These are phyloP conservation scores for Dictyostelium intermedium DNA, from an alignment of 78 protist species.

Conservation along the genomic window DNA sequence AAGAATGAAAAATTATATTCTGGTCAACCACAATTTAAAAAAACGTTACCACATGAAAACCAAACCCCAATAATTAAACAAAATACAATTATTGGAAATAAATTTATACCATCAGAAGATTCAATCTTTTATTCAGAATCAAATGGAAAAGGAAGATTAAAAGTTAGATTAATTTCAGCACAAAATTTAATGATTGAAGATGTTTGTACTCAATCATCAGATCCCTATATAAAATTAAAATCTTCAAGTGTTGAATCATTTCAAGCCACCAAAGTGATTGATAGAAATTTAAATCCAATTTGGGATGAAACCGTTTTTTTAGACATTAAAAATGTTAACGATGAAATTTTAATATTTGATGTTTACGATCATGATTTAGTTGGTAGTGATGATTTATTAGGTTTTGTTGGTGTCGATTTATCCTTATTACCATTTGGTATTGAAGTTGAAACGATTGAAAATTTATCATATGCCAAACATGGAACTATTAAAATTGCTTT, in stretches of 20 bases:
- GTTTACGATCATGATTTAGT: neutral
- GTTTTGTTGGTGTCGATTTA: neutral
- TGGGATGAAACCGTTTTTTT: neutral
- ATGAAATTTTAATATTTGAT: neutral
- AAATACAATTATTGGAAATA: neutral
- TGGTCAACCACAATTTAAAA: too few species aligned
- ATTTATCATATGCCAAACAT: neutral
- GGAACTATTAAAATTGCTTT: constrained; percentile 9
- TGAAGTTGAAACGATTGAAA: neutral
- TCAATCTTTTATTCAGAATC: neutral
- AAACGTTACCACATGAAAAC: neutral
- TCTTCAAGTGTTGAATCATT: neutral
- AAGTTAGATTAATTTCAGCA: neutral
- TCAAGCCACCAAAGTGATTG: neutral
- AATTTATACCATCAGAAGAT: neutral
- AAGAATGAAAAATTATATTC: too few species aligned
- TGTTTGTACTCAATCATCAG: neutral
- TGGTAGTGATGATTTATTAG: neutral
- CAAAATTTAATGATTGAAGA: neutral
- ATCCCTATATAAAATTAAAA: constrained; percentile 14
- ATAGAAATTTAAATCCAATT: constrained; percentile 1
- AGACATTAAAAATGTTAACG: neutral
- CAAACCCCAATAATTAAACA: neutral
- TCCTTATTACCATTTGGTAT: neutral
- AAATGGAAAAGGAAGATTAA: neutral